A percentile compares a stretch with the other conserved stretches of the same genome.
Evolutionary conservation across 2,329 filamentous ascomycete genomes (phyloP).

Genomic region (Lasiodiplodia gonubiensis): DNA sequence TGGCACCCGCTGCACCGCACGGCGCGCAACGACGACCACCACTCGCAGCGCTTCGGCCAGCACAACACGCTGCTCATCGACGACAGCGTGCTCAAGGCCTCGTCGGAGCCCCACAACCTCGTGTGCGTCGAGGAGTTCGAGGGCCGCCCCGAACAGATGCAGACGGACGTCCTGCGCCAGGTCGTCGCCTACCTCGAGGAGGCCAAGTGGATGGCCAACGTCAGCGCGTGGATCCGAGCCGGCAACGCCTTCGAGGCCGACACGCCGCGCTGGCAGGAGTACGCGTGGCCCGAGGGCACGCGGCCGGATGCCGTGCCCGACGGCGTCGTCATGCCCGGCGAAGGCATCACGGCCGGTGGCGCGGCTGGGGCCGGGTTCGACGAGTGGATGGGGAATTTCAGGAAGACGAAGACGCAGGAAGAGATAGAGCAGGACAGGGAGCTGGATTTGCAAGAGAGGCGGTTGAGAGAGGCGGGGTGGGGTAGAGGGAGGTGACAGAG

Average conservation of each 20-base stretch:
- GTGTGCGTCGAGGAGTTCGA: conserved; percentile 80
- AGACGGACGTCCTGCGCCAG: conserved; percentile 54
- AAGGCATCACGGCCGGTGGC: neutral
- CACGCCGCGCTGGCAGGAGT: neutral
- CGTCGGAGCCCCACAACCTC: conserved; percentile 82
- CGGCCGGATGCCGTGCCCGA: neutral
- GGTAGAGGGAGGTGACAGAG: too few species aligned
- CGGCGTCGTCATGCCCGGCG: neutral
- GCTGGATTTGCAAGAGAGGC: too few species aligned
- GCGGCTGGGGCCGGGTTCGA: neutral
- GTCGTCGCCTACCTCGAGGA: conserved; percentile 61
- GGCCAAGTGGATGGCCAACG: conserved; percentile 59
- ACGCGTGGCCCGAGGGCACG: neutral
- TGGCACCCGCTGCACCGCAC: conserved; percentile 46
- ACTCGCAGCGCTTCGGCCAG: conserved; percentile 69
- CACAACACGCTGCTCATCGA: conserved; percentile 89
- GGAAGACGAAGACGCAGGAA: neutral
- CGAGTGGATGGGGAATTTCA: neutral
- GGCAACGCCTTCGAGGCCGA: neutral
- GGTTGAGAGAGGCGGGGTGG: too few species aligned
- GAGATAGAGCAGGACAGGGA: neutral
- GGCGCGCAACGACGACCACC: neutral
- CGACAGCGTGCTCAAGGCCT: conserved; percentile 80
- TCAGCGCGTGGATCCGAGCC: conserved; percentile 58
- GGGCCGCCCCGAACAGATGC: conserved; percentile 50